Evolutionary conservation across 1,139 yeast genomes (phyloP).

Genomic region (Pichia kudriavzevii): DNA sequence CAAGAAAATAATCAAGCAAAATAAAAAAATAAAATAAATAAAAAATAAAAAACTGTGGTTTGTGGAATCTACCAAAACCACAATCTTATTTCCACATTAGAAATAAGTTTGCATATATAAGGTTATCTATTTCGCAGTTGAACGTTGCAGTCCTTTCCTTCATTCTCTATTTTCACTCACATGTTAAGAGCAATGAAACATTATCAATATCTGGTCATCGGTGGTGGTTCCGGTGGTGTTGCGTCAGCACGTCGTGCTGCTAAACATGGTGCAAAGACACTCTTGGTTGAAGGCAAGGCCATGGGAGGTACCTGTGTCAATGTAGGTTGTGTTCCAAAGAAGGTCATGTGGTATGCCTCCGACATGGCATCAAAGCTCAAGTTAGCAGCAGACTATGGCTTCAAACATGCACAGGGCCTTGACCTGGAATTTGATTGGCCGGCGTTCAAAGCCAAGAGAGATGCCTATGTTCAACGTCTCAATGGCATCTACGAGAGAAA

Average conservation of each 20-base stretch:
- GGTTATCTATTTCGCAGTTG: too few species aligned
- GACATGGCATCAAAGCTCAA: constrained; percentile 71
- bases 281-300: constrained; percentile 69
- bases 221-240: constrained; percentile 99
- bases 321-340: constrained; percentile 98
- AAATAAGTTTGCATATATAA: too few species aligned
- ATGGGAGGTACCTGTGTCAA: constrained; percentile 99
- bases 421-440: constrained; percentile 63
- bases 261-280: constrained; percentile 80
- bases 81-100: too few species aligned
- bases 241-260: constrained; percentile 98
- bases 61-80: too few species aligned
- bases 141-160: too few species aligned
- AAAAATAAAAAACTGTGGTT: too few species aligned
- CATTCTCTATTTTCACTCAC: too few species aligned
- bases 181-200: constrained; percentile 40
- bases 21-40: too few species aligned
- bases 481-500: constrained; percentile 92
- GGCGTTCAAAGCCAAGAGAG: constrained; percentile 74
- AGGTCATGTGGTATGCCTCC: constrained; percentile 97
- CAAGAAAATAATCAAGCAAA: too few species aligned
- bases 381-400: constrained; percentile 78
- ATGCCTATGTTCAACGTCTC: constrained; percentile 77
- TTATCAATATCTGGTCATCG: constrained; percentile 88
- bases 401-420: constrained; percentile 34